Evolutionary conservation across 305 asterid species (phyloP).

Genomic region (Withania somnifera): DNA sequence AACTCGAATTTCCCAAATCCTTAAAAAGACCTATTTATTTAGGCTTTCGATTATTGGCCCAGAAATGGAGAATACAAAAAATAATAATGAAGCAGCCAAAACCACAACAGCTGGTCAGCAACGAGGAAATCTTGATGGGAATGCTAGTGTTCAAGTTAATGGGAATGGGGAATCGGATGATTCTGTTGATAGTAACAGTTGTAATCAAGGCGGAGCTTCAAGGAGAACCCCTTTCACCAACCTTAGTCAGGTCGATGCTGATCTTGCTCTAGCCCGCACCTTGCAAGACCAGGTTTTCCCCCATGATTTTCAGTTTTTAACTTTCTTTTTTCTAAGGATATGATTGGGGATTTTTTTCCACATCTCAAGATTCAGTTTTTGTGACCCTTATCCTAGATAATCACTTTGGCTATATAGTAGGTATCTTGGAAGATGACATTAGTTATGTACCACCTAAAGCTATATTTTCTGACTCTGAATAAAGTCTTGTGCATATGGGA

Average conservation of each 20-base stretch:
- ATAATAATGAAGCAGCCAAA: background rate
- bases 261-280: constrained; percentile 93
- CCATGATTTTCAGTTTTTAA: too few relatives aligned
- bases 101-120: background rate
- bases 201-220: background rate
- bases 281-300: constrained; percentile 84
- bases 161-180: background rate
- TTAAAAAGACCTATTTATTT: background rate
- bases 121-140: background rate
- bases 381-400: background rate
- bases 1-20: too few relatives aligned
- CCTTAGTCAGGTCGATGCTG: constrained; percentile 90
- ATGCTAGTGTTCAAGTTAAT: background rate
- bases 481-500: background rate
- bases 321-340: background rate
- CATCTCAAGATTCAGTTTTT: background rate
- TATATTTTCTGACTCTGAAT: background rate
- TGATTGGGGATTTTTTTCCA: background rate
- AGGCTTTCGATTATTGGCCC: background rate
- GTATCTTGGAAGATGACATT: background rate
- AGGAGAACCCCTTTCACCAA: constrained; percentile 67
- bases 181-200: background rate
- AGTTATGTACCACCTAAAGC: background rate
- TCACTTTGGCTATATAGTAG: background rate
- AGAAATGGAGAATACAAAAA: constrained; percentile 1